Base-by-base conservation (phyloP, 768 basidiomycete species). In the Boletus reticulatus region DNA sequence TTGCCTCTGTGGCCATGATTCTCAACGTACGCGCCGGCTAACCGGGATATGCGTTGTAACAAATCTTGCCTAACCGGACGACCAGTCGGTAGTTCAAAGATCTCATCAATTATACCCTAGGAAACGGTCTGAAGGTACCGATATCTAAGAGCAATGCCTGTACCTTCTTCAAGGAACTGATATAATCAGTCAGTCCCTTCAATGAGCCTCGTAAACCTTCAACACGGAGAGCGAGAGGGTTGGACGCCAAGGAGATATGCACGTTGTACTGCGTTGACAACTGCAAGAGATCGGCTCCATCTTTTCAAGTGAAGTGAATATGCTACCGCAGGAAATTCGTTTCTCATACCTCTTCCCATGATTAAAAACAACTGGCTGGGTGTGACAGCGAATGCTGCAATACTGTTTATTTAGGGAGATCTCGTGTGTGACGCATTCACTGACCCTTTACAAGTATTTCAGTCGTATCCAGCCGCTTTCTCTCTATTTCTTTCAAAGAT, bases 41-140 rank as follows among this genome's bases (percentile, higher is more conserved):
- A 53, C 50, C 86, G 83, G n/a, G 90, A 92, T 56, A 92, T 82
- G 27, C 76, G 78, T 56, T 84, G 82, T 20, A 86, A 61, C n/a
- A 83, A 58, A 51, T 81, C 79, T 11, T 72, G 62, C 1, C 68
- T 72, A 39, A 89, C 62, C n/a, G 73, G 68, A 43, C 62, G 64
- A 27, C 72, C 66, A 5, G 77, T 70, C 11, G 85, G 84, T 14
- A 87, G 69, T 52, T 74, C 69, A 39, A 73, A 65, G 24, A 62
- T 69, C 27, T 76, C 73, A 42, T 75, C 67, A 17, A 62, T 59
- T 44, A 70, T 64, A 49, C 53, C 60, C 72, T 72, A 14, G 13
- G 0, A 31, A 37, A 13, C 43, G 3, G 42, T 45, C 46, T 31
- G 27, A 50, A 34, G 44, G 41, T 12, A 49, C 4, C 29, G 37